Evolutionary conservation across 306 rosid species (phyloP), one percentile per base, ranked within the genome.

Genomic region (Hippophae gyantsensis): DNA sequence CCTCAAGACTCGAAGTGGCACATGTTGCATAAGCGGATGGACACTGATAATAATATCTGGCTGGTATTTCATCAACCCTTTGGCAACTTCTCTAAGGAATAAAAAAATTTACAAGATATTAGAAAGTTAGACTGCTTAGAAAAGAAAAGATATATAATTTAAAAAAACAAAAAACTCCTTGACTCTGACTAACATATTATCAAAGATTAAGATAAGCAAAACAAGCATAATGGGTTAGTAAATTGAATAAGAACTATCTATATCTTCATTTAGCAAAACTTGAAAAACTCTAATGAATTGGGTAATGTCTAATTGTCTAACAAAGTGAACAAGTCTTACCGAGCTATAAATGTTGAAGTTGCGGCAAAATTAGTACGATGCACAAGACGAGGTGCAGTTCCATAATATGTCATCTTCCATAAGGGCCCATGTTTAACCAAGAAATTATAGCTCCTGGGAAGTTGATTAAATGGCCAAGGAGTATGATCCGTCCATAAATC

Each of bases 21-120:
- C 99, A 6, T 92, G 99, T 44, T 92, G 99, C 99, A 92, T 92
- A 69, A 92, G 76, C 6, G 99, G 99, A 72, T 92, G 99, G 46
- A 92, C 99, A 66, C 99, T 92, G 78, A 92, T 92, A 62, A 92
- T 92, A 62, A 92, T 86, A 75, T 92, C 95, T n/a, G 99, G 99
- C 72, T 79, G 84, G 74, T 92, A 92, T 79, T 92, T 88, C 99
- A 92, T 83, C 64, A 92, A 52, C 51, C 99, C 99, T 75, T 83
- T 89, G 25, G 95, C 95, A 58, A 90, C 83, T 75, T 82, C 86
- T 42, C 95, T 90, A 43, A 63, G 63, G 6, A 59, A 59, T 18
- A 2, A 25, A 45, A 59, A 10, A 10, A 58, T 43, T 18, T 42
- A 47, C 50, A 47, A 13, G 50, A 13, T 47, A 47, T 47, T 13